Evolutionary conservation across 371 early-diverging fungal genomes (phyloP).

Genomic region (Nematocida displodere): DNA sequence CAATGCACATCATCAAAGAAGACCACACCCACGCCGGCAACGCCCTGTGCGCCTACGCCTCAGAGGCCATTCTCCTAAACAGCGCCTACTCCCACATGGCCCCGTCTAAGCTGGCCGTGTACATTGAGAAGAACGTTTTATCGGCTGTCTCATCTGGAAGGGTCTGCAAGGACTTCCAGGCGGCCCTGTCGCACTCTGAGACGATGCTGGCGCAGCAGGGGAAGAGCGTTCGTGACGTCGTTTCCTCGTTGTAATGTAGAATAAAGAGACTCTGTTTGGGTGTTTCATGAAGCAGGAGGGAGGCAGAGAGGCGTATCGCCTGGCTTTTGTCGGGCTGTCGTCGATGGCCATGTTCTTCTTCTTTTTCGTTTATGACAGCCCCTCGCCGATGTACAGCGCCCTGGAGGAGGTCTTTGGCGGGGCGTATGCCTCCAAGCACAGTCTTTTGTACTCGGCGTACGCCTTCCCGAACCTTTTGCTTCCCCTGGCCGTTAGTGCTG

Average conservation of each 20-base stretch:
- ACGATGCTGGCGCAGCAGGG: too few species aligned
- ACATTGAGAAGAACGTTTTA: conserved; percentile 19
- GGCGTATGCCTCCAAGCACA: conserved; percentile 64
- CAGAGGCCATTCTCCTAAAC: conserved; percentile 24
- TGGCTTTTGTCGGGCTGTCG: conserved; percentile 31
- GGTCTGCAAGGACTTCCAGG: neutral
- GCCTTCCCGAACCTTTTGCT: conserved; percentile 71
- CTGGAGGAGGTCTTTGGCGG: conserved; percentile 63
- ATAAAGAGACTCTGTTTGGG: neutral
- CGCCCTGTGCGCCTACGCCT: conserved; percentile 20
- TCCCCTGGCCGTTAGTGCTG: conserved; percentile 68
- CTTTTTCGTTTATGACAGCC: conserved; percentile 70
- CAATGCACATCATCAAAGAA: conserved; percentile 42
- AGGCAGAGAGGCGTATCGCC: neutral
- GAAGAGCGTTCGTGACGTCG: too few species aligned
- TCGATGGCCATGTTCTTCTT: conserved; percentile 65
- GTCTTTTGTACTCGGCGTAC: conserved; percentile 70
- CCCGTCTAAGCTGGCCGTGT: conserved; percentile 13
- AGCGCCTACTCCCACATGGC: neutral
- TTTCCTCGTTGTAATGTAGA: too few species aligned
- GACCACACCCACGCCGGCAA: conserved; percentile 18
- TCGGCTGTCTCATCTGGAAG: neutral
- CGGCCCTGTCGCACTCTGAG: too few species aligned
- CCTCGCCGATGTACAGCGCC: conserved; percentile 68
- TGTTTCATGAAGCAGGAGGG: conserved; percentile 33